Base-by-base conservation (phyloP, 2,329 filamentous ascomycete genomes). In the Fusarium continuum region DNA sequence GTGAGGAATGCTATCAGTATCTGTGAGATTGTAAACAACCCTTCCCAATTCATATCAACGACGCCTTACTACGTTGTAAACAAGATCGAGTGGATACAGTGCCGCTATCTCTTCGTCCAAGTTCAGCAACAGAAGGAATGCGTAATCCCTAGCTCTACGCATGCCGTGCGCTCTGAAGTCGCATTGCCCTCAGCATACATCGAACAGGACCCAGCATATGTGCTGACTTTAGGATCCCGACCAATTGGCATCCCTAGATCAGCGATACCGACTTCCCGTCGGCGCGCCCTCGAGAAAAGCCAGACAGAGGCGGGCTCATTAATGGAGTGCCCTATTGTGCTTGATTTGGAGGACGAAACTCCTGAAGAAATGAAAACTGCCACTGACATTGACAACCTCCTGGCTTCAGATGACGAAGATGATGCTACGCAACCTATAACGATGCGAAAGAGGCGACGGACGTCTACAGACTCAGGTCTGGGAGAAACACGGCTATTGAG, bases 41-140 rank as follows among this genome's bases (percentile, higher is more conserved):
- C 92, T 0, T 45, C 74, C 0, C 70, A 88, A 38, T 97, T 91
- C 69, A 74, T 82, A 6, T 83, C 78, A 60, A 68, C 8, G 0
- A 63, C 0, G 0, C 89, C 89, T 0, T 86, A 88, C 76, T 87
- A 91, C 40, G 93, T 97, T 8, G 87, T 97, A 2, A 74, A 84
- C 22, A 81, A 92, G 38, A 78, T 90, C 9, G 89, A 96, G 70
- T 97, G 93, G 93, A 93, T 96, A 56, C 92, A 96, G 71, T 93
- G 92, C 22, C 85, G 93, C 36, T 97, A 96, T 74, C 81, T 97
- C 2, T 91, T 97, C 65, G 86, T 81, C 17, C 47, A 65, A 13
- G 67, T 72, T 14, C n/a, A 32, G 4, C 13, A 55, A 2, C n/a
- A n/a, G n/a, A n/a, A n/a, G n/a, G n/a, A n/a, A n/a, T n/a, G n/a